A percentile compares a stretch with the other conserved stretches of the same genome.
phyloP scores from a whole-genome alignment of 768 basidiomycete species.

The Leccinum incarnatum region DNA sequence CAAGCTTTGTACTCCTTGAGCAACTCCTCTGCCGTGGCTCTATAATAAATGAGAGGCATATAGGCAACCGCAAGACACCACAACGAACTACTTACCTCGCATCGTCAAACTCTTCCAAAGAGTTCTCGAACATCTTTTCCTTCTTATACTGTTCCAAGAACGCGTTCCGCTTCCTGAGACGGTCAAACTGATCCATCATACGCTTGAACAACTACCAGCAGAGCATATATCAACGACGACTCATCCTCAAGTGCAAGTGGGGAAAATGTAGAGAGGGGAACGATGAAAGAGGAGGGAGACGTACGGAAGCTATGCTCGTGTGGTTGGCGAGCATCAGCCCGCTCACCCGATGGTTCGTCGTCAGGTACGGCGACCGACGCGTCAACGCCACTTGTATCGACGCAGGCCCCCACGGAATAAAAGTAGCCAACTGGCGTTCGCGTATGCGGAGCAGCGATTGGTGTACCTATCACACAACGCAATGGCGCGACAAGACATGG shows the following conservation, averaged over 20 bases:
- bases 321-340: constrained; percentile 99
- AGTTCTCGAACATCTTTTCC: constrained; percentile 92
- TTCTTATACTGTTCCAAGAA: constrained; percentile 98
- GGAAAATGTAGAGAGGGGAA: not conserved
- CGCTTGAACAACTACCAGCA: constrained; percentile 80
- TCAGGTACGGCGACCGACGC: constrained; percentile 83
- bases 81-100: constrained; percentile 59
- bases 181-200: constrained; percentile 94
- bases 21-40: constrained; percentile 83
- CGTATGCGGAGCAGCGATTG: constrained; percentile 96
- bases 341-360: constrained; percentile 90
- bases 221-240: not conserved
- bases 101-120: constrained; percentile 94
- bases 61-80: not conserved
- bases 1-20: constrained; percentile 95
- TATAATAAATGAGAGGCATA: constrained; percentile 29
- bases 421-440: constrained; percentile 93
- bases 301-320: constrained; percentile 93
- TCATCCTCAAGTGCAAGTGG: not conserved
- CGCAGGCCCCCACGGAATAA: constrained; percentile 99
- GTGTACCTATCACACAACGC: constrained; percentile 62
- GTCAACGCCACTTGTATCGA: constrained; percentile 97
- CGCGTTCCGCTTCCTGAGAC: constrained; percentile 81
- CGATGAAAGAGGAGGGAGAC: constrained; percentile 27
- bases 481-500: not conserved